A percentile compares a stretch with the other conserved stretches of the same genome.
Evolutionary conservation across 164 flowering plant species (phyloP).

Genomic region (Annona squamosa): DNA sequence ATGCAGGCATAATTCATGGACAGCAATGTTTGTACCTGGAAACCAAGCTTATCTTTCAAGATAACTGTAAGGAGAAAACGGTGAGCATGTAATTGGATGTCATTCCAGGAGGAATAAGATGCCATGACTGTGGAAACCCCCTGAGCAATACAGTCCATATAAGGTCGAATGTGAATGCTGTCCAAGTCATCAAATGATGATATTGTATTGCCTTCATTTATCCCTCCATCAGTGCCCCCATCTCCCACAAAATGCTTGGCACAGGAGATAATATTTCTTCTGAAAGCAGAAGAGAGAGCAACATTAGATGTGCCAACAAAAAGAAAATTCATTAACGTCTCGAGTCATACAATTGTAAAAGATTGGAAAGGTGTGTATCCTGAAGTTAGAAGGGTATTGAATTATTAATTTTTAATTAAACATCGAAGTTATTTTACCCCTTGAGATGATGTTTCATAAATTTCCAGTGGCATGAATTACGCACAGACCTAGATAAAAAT

Average conservation of each 20-base stretch:
- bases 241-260: constrained; percentile 82
- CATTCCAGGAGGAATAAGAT: constrained; percentile 88
- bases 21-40: constrained; percentile 39
- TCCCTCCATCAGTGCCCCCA: constrained; percentile 74
- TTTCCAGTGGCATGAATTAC: too few relatives aligned
- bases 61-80: constrained; percentile 57
- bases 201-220: constrained; percentile 67
- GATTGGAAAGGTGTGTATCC: background rate
- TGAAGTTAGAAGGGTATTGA: too few relatives aligned
- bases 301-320: background rate
- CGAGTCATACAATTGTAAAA: background rate
- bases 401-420: too few relatives aligned
- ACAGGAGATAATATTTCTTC: constrained; percentile 57
- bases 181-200: constrained; percentile 46
- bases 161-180: constrained; percentile 68
- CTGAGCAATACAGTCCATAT: constrained; percentile 64
- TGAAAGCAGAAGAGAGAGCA: constrained; percentile 16
- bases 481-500: too few relatives aligned
- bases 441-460: background rate
- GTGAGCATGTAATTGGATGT: constrained; percentile 47
- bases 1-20: background rate
- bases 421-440: background rate
- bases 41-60: constrained; percentile 69
- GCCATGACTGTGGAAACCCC: constrained; percentile 88
- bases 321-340: background rate